Base-by-base conservation (phyloP, 2,329 filamentous ascomycete species). In the Pseudocercospora eumusae region DNA sequence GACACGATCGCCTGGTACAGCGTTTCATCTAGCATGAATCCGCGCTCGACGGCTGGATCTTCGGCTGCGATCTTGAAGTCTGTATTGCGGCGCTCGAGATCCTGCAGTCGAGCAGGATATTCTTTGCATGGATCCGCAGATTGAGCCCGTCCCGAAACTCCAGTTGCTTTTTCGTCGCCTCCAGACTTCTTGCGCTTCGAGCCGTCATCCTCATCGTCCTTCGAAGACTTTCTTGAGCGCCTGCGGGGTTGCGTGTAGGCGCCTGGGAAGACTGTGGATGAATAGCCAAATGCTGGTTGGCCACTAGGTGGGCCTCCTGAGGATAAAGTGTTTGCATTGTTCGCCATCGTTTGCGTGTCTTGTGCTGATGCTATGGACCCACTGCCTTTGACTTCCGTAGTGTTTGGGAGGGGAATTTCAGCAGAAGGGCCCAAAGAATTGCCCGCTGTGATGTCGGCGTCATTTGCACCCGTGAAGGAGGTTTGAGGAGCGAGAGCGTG, bases 1-100 rank as follows among this genome's bases (percentile, higher is more conserved):
- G 59, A 28, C n/a, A 55, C 54, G 4, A 57, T 10, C 15, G 59
- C 59, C n/a, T 54, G 40, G 8, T 27, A 33, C 6, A 61, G 28
- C 9, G 44, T 53, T 6, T 57, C 53, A 21, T 57, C 50, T 2
- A 10, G 4, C 4, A 53, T 6, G 9, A 5, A 10, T 0, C 4
- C 9, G 10, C 49, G 25, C 1, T 23, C 10, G 10, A 25, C 23
- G 4, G 9, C 44, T 49, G 44, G 44, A n/a, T 49, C 36, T 40
- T 40, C 15, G 8, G 15, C 15, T 15, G 36, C 2, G 13, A n/a
- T 36, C 33, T 36, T 36, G 8, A 36, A 36, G 13, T 5, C 2
- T 36, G 13, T 36, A n/a, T 4, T 3, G 36, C 36, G 36, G 15
- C 36, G 36, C 36, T n/a, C 23, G 10, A 47, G 23, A 2, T 47